Percentiles rank a stretch among this genome's conserved stretches.
phyloP scores from a whole-genome alignment of 2,329 filamentous ascomycete species.

The Fusarium pseudoanthophilum region DNA sequence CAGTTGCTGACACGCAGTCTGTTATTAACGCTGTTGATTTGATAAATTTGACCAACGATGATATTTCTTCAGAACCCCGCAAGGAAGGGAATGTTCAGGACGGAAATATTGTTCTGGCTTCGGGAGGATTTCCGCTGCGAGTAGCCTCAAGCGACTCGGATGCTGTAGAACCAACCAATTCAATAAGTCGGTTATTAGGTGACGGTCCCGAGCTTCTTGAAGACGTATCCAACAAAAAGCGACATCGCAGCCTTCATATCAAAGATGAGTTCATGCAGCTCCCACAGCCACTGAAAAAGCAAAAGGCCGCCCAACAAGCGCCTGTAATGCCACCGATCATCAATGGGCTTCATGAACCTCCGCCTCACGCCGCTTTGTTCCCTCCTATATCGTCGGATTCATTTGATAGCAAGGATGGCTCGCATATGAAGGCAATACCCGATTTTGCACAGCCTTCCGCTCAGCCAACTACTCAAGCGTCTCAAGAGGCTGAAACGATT shows the following conservation, averaged over 20 bases:
- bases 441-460: conserved; percentile 51
- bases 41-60: conserved; percentile 35
- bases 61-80: conserved; percentile 36
- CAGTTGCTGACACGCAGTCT: conserved; percentile 31
- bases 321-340: conserved; percentile 71
- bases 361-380: conserved; percentile 69
- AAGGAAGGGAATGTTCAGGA: conserved; percentile 40
- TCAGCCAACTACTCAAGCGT: conserved; percentile 35
- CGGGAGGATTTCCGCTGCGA: conserved; percentile 52
- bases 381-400: conserved; percentile 69
- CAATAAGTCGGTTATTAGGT: conserved; percentile 59
- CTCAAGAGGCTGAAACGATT: conserved; percentile 48
- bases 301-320: conserved; percentile 66
- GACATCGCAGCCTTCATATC: conserved; percentile 57
- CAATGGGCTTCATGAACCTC: conserved; percentile 71
- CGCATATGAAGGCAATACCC: conserved; percentile 55
- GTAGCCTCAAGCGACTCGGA: conserved; percentile 55
- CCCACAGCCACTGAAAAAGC: conserved; percentile 72
- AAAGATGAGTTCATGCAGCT: conserved; percentile 73
- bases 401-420: conserved; percentile 62
- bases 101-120: conserved; percentile 37
- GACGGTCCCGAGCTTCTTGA: conserved; percentile 57
- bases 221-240: conserved; percentile 64
- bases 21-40: conserved; percentile 23
- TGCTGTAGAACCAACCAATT: conserved; percentile 53